phyloP scores from a whole-genome alignment of 2,329 filamentous ascomycete genomes.

The Talaromyces amestolkiae region DNA sequence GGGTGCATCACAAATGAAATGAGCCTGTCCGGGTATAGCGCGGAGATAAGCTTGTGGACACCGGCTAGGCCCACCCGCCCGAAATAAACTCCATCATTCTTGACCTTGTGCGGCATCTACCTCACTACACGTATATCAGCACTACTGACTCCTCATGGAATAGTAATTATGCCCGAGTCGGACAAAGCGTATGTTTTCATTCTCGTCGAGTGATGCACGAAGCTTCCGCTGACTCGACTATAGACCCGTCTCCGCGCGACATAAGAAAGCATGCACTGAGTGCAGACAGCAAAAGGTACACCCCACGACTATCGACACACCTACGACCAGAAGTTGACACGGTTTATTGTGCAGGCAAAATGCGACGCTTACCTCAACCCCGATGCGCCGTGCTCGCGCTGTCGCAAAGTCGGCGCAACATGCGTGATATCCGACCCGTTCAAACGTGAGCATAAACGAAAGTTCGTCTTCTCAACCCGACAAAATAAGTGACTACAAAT shows the following conservation, averaged over 20 bases:
- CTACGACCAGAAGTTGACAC: neutral
- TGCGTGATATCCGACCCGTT: constrained; percentile 45
- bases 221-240: neutral
- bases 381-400: constrained; percentile 38
- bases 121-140: neutral
- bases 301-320: neutral
- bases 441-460: constrained; percentile 44
- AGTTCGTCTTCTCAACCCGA: constrained; percentile 26
- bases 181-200: neutral
- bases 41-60: neutral
- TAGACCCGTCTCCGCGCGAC: constrained; percentile 28
- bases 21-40: neutral
- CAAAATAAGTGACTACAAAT: neutral
- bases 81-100: neutral
- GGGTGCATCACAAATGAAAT: too few species aligned
- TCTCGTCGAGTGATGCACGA: neutral
- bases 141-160: neutral
- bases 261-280: constrained; percentile 45
- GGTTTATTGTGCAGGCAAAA: constrained; percentile 29
- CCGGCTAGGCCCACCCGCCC: neutral
- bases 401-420: constrained; percentile 34
- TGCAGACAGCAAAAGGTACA: constrained; percentile 46
- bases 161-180: neutral
- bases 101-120: neutral
- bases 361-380: constrained; percentile 41